phyloP scores from a whole-genome alignment of 208 protist genomes.

The Wallacemonas sp. region DNA sequence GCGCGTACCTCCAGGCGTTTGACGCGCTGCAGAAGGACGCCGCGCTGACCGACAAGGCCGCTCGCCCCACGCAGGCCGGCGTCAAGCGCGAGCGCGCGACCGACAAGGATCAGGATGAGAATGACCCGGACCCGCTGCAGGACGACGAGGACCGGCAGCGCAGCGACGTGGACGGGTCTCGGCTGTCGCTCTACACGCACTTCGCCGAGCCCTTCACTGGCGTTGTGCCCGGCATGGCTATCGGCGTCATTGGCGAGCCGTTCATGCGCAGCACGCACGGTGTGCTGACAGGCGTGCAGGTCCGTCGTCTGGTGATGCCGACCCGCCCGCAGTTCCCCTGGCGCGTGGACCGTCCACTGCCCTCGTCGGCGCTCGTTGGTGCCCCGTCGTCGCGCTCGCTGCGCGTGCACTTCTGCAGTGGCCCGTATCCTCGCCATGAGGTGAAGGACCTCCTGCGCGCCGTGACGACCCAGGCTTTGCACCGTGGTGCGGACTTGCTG shows the following conservation, averaged over 20 bases:
- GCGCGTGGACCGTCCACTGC: conserved; percentile 50
- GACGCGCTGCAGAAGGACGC: conserved; percentile 45
- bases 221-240: conserved; percentile 79
- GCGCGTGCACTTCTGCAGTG: conserved; percentile 87
- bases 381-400: conserved; percentile 10
- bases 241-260: conserved; percentile 81
- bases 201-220: conserved; percentile 67
- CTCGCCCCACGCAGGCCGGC: neutral
- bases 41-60: too few species aligned
- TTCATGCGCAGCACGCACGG: conserved; percentile 74
- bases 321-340: conserved; percentile 63
- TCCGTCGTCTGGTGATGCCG: conserved; percentile 72
- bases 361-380: neutral
- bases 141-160: conserved; percentile 20
- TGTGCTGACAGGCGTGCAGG: conserved; percentile 72
- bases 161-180: neutral
- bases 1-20: conserved; percentile 48
- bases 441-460: conserved; percentile 47
- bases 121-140: neutral
- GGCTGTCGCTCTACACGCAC: conserved; percentile 72
- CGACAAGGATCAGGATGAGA: conserved; percentile 8
- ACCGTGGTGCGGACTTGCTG: conserved; percentile 74
- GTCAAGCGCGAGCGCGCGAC: conserved; percentile 10
- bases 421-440: conserved; percentile 78
- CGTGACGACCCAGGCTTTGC: conserved; percentile 58